phyloP scores from a whole-genome alignment of 1,284 basidiomycete species.

The Neotropicomus parvogracilis region DNA sequence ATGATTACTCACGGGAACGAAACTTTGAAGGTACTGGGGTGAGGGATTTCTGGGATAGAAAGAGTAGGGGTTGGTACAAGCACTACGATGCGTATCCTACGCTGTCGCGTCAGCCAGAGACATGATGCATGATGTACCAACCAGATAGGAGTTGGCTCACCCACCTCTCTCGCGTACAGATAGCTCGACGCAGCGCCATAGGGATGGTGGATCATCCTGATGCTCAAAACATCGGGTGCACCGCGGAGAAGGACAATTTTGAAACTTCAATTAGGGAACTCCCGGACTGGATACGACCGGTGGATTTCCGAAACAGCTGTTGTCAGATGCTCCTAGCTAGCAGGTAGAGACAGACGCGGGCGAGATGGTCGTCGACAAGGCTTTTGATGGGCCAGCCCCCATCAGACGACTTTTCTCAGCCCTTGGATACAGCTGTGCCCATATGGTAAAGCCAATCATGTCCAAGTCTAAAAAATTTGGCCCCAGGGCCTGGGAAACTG shows the following conservation, averaged over 20 bases:
- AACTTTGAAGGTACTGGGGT: conserved; percentile 26
- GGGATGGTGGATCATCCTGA: conserved; percentile 32
- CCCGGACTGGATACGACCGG: background rate
- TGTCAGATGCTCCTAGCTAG: background rate
- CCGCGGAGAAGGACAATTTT: conserved; percentile 2
- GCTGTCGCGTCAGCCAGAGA: conserved; percentile 1
- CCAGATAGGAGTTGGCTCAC: no score
- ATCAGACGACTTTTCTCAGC: background rate
- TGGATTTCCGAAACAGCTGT: conserved; percentile 4
- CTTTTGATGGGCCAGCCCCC: background rate
- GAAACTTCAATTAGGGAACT: conserved; percentile 4
- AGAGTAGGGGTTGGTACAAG: background rate
- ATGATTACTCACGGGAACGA: conserved; percentile 25
- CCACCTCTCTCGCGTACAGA: conserved; percentile 25
- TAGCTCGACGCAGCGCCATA: conserved; percentile 30
- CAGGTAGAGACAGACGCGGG: background rate
- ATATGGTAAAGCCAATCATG: no score
- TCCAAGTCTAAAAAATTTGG: no score
- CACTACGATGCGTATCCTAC: conserved; percentile 8
- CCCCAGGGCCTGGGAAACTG: no score
- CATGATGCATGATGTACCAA: no score
- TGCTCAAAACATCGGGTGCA: conserved; percentile 18
- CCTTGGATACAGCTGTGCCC: no score
- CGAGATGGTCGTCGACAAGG: background rate
- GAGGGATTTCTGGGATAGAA: conserved; percentile 3